Conservation (phyloP, 192 early-diverging fungal genomes). For the Coemansia sp. region DNA sequence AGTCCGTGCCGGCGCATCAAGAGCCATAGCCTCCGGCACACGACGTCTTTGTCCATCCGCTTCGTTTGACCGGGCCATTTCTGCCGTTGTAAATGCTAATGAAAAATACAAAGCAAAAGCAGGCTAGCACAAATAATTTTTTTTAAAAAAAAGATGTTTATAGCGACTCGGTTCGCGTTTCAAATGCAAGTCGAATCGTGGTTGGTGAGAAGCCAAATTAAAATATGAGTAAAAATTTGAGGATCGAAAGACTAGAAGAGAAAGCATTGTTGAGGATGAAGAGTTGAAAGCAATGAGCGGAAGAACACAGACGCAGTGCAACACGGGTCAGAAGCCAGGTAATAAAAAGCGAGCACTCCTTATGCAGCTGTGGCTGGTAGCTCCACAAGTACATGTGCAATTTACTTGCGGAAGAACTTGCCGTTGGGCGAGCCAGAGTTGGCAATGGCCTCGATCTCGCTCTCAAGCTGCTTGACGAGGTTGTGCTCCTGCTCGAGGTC, state of each 20-base stretch:
- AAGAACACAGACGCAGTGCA: neutral
- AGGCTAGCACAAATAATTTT: neutral
- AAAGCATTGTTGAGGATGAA: slow-evolving; percentile 1
- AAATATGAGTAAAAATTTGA: neutral
- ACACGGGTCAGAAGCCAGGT: neutral
- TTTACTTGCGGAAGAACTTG: slow-evolving; percentile 58
- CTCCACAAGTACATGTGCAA: neutral
- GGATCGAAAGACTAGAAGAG: neutral
- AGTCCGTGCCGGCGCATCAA: slow-evolving; percentile 30
- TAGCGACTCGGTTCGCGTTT: neutral
- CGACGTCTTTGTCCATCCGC: slow-evolving; percentile 19
- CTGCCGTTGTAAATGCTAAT: neutral
- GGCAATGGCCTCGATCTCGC: slow-evolving; percentile 63
- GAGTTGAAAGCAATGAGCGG: neutral
- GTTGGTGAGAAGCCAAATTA: neutral
- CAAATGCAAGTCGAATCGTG: neutral
- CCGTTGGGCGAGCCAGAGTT: slow-evolving; percentile 50
- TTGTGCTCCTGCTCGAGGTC: slow-evolving; percentile 95
- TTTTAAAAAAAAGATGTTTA: no score
- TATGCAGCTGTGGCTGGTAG: neutral
- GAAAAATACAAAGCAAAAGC: neutral
- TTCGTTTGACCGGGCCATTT: slow-evolving; percentile 7
- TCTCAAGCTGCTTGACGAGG: slow-evolving; percentile 90
- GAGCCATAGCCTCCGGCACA: slow-evolving; percentile 20
- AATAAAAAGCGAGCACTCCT: neutral